phyloP scores from a whole-genome alignment of 768 basidiomycete species.

The Xerocomellus amylosporus region DNA sequence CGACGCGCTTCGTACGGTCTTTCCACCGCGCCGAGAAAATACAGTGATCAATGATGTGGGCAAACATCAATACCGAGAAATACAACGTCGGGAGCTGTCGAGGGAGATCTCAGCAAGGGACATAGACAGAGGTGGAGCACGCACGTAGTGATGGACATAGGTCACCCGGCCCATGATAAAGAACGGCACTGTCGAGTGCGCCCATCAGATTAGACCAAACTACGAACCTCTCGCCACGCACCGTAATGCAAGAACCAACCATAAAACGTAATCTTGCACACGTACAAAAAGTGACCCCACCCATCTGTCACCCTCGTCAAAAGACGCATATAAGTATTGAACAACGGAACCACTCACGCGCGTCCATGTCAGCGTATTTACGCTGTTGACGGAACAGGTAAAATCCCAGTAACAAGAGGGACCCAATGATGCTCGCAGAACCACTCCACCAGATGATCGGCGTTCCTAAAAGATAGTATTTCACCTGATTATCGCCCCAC shows the following conservation, averaged over 20 bases:
- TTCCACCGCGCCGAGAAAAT: slow-evolving; percentile 76
- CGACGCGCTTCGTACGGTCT: slow-evolving; percentile 62
- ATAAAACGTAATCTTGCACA: slow-evolving; percentile 84
- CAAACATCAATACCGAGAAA: slow-evolving; percentile 90
- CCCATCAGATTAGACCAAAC: neutral
- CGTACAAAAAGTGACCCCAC: slow-evolving; percentile 94
- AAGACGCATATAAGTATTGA: neutral
- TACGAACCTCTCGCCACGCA: slow-evolving; percentile 37
- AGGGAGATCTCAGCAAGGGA: neutral
- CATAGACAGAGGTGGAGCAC: slow-evolving; percentile 27
- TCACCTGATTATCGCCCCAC: slow-evolving; percentile 83
- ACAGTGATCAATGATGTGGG: slow-evolving; percentile 90
- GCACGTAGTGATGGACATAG: slow-evolving; percentile 93
- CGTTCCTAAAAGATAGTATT: slow-evolving; percentile 94
- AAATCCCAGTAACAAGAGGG: slow-evolving; percentile 48
- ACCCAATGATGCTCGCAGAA: slow-evolving; percentile 59
- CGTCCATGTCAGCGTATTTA: slow-evolving; percentile 88
- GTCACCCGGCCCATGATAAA: slow-evolving; percentile 97
- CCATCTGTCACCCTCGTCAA: slow-evolving; percentile 49
- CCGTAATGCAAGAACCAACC: slow-evolving; percentile 93
- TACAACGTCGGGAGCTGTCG: slow-evolving; percentile 89
- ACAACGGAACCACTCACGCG: slow-evolving; percentile 49
- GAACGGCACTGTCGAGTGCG: slow-evolving; percentile 71
- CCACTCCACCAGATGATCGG: slow-evolving; percentile 91
- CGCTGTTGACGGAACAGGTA: slow-evolving; percentile 85